Evolutionary conservation across 805 yeast genomes (phyloP).

Genomic region (Yamadazyma sp.): DNA sequence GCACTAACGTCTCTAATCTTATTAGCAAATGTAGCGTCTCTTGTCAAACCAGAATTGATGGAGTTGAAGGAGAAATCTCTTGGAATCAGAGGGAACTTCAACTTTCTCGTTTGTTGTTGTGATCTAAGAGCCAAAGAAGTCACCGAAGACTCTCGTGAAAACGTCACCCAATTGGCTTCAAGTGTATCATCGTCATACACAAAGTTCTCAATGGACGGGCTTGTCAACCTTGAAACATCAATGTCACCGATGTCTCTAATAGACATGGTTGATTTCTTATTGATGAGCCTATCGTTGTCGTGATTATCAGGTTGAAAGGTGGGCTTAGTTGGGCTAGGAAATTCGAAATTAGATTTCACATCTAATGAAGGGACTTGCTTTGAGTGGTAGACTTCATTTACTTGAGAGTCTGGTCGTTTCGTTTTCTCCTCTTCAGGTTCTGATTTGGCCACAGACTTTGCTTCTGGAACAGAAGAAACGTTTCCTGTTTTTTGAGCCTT

Average conservation of each 20-base stretch:
- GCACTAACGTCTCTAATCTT: constrained; percentile 15
- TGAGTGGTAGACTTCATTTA: constrained; percentile 6
- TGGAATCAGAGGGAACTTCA: constrained; percentile 4
- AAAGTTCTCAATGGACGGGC: constrained; percentile 3
- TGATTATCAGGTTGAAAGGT: constrained; percentile 5
- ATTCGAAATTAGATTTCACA: constrained; percentile 32
- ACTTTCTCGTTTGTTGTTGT: constrained; percentile 1
- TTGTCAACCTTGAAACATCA: constrained; percentile 6
- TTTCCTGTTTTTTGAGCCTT: neutral
- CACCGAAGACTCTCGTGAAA: constrained; percentile 22
- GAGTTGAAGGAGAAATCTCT: constrained; percentile 8
- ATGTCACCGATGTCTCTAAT: constrained; percentile 7
- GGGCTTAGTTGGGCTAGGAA: constrained; percentile 21
- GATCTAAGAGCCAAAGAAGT: constrained; percentile 10
- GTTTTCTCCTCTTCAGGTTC: neutral
- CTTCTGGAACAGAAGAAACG: neutral
- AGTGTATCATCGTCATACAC: constrained; percentile 14
- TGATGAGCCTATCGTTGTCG: constrained; percentile 6
- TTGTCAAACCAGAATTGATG: constrained; percentile 4
- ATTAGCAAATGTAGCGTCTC: constrained; percentile 13
- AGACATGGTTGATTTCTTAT: constrained; percentile 4
- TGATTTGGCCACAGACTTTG: neutral
- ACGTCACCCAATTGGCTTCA: constrained; percentile 26
- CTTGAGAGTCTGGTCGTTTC: neutral
- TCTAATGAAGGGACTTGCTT: constrained; percentile 16